Conservation (phyloP, 495 filamentous ascomycete species). For the Aspergillus sclerotioniger region DNA sequence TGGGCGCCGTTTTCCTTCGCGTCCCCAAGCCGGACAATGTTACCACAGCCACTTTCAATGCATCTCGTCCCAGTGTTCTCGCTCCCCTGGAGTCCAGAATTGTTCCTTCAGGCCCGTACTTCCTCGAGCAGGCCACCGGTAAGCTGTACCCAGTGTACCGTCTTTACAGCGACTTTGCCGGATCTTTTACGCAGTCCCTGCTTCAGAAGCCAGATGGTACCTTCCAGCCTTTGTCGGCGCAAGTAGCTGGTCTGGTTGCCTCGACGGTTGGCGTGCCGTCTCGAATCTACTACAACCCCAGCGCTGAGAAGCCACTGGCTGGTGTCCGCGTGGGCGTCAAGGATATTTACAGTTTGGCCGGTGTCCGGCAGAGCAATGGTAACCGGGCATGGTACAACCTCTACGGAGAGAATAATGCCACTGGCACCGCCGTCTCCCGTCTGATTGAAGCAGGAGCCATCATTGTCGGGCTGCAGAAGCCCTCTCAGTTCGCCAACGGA, state of each 20-base stretch:
- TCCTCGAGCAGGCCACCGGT: constrained; percentile 10
- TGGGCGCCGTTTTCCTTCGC: background rate
- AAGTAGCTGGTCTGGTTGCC: constrained; percentile 5
- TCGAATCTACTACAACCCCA: constrained; percentile 35
- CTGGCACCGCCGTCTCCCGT: constrained; percentile 23
- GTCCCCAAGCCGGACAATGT: background rate
- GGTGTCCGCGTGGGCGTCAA: constrained; percentile 32
- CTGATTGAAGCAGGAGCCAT: constrained; percentile 33
- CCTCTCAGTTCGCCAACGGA: constrained; percentile 32
- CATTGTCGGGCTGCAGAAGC: constrained; percentile 38
- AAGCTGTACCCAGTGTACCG: constrained; percentile 9
- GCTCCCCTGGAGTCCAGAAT: background rate
- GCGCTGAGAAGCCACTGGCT: constrained; percentile 20
- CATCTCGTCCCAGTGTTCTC: background rate
- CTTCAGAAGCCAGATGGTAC: constrained; percentile 14
- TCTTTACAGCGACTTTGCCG: constrained; percentile 11
- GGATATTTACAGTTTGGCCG: constrained; percentile 32
- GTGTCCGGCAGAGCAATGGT: constrained; percentile 27
- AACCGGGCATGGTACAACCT: constrained; percentile 28
- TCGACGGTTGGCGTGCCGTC: constrained; percentile 40
- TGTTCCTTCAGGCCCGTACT: constrained; percentile 12
- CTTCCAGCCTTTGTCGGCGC: constrained; percentile 6
- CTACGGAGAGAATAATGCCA: constrained; percentile 19
- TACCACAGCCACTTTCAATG: background rate
- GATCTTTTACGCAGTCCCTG: constrained; percentile 13